Conservation (phyloP, 2,329 filamentous ascomycete species). For the Curvularia spicifera region DNA sequence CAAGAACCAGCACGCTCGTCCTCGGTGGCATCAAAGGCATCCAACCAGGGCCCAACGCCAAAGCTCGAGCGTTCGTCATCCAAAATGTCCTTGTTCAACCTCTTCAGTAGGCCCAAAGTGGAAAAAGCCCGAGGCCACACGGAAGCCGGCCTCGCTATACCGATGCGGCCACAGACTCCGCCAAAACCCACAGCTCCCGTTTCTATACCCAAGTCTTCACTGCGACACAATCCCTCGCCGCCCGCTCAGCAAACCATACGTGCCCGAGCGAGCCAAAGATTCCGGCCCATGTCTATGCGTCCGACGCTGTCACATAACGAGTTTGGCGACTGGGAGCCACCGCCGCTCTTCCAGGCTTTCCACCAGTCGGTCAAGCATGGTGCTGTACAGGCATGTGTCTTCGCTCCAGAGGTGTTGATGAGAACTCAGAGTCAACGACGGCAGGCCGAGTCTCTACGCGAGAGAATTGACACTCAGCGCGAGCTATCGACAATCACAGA, state of each 20-base stretch:
- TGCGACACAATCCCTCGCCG: slow-evolving; percentile 41
- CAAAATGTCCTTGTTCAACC: slow-evolving; percentile 58
- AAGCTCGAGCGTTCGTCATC: slow-evolving; percentile 45
- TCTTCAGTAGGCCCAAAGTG: slow-evolving; percentile 59
- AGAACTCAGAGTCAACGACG: slow-evolving; percentile 63
- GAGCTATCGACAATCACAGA: slow-evolving; percentile 44
- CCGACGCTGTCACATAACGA: slow-evolving; percentile 28
- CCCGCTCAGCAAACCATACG: slow-evolving; percentile 39
- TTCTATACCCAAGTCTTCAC: slow-evolving; percentile 37
- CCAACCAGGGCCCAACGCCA: slow-evolving; percentile 23
- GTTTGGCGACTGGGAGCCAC: slow-evolving; percentile 56
- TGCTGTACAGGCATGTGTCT: slow-evolving; percentile 69
- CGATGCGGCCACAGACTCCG: slow-evolving; percentile 42
- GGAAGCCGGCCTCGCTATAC: slow-evolving; percentile 51
- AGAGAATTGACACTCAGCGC: slow-evolving; percentile 46
- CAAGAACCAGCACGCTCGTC: slow-evolving; percentile 26
- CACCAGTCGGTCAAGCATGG: slow-evolving; percentile 81
- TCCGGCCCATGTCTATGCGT: slow-evolving; percentile 41
- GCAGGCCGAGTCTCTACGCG: slow-evolving; percentile 53
- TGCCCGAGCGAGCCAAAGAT: slow-evolving; percentile 41
- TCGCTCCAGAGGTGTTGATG: slow-evolving; percentile 73
- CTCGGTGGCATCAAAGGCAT: slow-evolving; percentile 14
- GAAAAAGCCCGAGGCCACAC: slow-evolving; percentile 56
- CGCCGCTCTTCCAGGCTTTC: slow-evolving; percentile 85
- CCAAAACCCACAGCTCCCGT: slow-evolving; percentile 27